Conservation (phyloP, 2,329 filamentous ascomycete genomes). For the Zymoseptoria tritici region DNA sequence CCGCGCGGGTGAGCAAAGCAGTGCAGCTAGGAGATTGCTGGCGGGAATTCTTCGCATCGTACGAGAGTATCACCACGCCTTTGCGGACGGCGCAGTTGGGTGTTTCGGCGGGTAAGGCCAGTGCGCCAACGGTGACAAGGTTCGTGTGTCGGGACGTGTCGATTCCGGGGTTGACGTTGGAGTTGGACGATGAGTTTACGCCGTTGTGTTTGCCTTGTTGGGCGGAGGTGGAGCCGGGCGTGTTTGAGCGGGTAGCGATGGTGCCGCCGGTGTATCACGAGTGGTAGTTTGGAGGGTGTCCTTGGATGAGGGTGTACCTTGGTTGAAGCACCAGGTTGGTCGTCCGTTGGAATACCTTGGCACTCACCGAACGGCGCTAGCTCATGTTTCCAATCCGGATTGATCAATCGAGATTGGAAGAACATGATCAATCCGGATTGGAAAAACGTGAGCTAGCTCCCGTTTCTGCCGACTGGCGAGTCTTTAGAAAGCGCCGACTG, state of each 20-base stretch:
- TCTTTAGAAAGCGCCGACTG: not conserved
- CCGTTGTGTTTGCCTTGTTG: constrained; percentile 24
- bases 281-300: not conserved
- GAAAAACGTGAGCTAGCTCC: not conserved
- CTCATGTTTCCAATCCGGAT: not conserved
- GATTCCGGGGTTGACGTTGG: constrained; percentile 16
- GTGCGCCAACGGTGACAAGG: constrained; percentile 14
- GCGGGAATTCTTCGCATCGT: constrained; percentile 25
- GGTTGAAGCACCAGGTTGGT: not conserved
- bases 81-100: not conserved
- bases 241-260: constrained; percentile 14
- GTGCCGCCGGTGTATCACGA: not conserved
- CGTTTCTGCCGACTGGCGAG: not conserved
- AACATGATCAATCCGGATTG: not conserved
- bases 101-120: not conserved
- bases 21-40: constrained; percentile 34
- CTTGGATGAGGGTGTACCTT: not conserved
- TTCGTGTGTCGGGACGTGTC: constrained; percentile 22
- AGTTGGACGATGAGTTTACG: constrained; percentile 23
- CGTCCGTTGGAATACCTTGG: not conserved
- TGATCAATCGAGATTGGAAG: not conserved
- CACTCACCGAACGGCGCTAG: not conserved
- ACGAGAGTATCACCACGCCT: constrained; percentile 13
- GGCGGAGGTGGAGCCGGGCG: constrained; percentile 20
- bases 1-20: constrained; percentile 34